Conservation (phyloP, 2,329 filamentous ascomycete genomes). For the Gliomastix tumulicola region DNA sequence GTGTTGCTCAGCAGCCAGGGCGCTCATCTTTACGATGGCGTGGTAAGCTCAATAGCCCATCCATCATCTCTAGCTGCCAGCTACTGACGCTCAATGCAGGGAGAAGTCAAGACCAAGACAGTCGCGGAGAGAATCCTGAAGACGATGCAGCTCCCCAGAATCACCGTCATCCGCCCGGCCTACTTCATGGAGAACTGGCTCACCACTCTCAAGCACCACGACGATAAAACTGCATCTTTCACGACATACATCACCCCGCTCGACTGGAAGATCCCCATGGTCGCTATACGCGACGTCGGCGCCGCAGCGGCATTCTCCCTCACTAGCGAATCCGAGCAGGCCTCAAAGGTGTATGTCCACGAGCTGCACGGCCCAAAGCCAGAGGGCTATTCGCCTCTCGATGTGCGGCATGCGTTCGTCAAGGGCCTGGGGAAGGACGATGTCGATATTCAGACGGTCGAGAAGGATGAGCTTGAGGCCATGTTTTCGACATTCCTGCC, state of each 20-base stretch:
- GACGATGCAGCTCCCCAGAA: conserved; percentile 7
- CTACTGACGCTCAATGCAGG: conserved; percentile 12
- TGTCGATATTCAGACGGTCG: conserved; percentile 18
- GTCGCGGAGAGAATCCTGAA: conserved; percentile 18
- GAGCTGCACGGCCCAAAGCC: conserved; percentile 21
- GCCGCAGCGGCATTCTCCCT: conserved; percentile 4
- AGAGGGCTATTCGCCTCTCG: conserved; percentile 14
- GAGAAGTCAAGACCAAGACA: conserved; percentile 27
- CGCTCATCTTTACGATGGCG: conserved; percentile 13
- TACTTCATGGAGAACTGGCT: conserved; percentile 34
- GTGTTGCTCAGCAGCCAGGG: conserved; percentile 12
- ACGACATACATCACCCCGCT: conserved; percentile 23
- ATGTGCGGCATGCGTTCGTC: conserved; percentile 19
- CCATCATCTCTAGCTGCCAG: background rate
- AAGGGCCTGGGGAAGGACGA: conserved; percentile 12
- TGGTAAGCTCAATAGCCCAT: conserved; percentile 6
- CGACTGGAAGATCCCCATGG: conserved; percentile 22
- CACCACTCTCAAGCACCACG: conserved; percentile 12
- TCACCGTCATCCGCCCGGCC: conserved; percentile 20
- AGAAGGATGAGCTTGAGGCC: conserved; percentile 9
- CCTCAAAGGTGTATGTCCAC: conserved; percentile 12
- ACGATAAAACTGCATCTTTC: conserved; percentile 20
- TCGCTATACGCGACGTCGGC: conserved; percentile 16
- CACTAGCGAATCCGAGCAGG: background rate
- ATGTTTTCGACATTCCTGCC: conserved; percentile 15